Conservation (phyloP, 192 early-diverging fungal genomes). For the Umbelopsis ramanniana region DNA sequence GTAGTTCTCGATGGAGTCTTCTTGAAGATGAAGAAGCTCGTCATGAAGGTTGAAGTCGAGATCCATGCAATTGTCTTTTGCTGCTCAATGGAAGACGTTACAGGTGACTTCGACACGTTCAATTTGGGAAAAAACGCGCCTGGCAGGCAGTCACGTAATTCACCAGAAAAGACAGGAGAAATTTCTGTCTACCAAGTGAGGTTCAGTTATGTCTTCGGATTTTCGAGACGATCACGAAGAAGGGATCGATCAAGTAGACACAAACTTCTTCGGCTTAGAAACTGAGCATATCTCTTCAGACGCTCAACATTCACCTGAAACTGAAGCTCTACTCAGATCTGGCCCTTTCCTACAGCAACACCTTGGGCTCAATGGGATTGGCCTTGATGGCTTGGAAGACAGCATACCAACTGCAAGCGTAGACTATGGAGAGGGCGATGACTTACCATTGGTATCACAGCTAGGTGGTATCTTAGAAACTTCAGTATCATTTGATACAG, state of each 20-base stretch:
- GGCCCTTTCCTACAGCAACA: background rate
- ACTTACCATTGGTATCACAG: no score
- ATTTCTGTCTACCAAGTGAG: background rate
- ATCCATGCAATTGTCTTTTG: constrained; percentile 19
- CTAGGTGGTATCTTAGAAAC: background rate
- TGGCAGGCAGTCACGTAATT: background rate
- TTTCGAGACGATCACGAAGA: background rate
- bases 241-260: background rate
- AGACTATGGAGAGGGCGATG: no score
- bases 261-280: background rate
- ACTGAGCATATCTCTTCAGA: background rate
- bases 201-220: background rate
- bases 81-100: background rate
- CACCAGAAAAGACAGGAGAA: background rate
- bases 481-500: background rate
- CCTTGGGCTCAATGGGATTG: background rate
- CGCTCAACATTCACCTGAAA: background rate
- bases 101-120: background rate
- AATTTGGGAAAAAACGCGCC: constrained; percentile 8
- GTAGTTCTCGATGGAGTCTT: constrained; percentile 35
- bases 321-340: background rate
- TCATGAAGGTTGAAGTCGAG: constrained; percentile 39
- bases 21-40: constrained; percentile 52
- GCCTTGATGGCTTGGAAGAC: background rate
- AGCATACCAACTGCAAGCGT: background rate